Evolutionary conservation across 2,329 filamentous ascomycete genomes (phyloP).

Genomic region (Cadophora luteo-olivacea): DNA sequence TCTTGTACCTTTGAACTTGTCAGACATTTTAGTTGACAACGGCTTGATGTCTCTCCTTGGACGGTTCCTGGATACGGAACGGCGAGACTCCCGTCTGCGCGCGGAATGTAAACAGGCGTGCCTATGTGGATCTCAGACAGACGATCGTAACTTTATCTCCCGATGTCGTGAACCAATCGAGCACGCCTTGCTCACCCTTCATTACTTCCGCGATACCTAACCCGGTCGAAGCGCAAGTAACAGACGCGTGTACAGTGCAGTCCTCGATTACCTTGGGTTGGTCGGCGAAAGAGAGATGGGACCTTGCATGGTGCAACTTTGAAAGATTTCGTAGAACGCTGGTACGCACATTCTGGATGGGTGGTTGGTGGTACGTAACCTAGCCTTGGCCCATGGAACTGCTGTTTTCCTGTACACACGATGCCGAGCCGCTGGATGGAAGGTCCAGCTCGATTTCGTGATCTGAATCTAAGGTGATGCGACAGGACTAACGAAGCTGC

Average conservation of each 20-base stretch:
- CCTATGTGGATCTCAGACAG: conserved; percentile 8
- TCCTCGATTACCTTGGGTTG: not conserved
- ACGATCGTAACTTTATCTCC: conserved; percentile 11
- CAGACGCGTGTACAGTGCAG: conserved; percentile 3
- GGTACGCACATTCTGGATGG: not conserved
- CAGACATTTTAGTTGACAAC: conserved; percentile 2
- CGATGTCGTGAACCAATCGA: not conserved
- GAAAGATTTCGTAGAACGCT: not conserved
- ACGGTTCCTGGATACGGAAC: not conserved
- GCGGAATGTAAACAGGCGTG: not conserved
- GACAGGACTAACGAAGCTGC: not conserved
- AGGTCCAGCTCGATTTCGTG: not conserved
- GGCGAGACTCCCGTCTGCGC: not conserved
- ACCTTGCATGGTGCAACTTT: conserved; percentile 7
- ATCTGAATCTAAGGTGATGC: conserved; percentile 4
- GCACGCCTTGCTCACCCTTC: not conserved
- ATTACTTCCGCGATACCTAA: not conserved
- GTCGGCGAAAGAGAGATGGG: conserved; percentile 6
- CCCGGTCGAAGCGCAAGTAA: not conserved
- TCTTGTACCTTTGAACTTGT: not conserved
- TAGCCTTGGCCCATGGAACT: not conserved
- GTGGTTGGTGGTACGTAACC: conserved; percentile 1
- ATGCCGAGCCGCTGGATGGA: not conserved
- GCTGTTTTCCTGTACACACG: conserved; percentile 5
- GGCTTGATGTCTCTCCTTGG: conserved; percentile 4